A percentile compares a stretch with the other conserved stretches of the same genome.
These are phyloP conservation scores for Toxoplasma gondii DNA, from an alignment of 169 alveolate species.

Conservation along the genomic window DNA sequence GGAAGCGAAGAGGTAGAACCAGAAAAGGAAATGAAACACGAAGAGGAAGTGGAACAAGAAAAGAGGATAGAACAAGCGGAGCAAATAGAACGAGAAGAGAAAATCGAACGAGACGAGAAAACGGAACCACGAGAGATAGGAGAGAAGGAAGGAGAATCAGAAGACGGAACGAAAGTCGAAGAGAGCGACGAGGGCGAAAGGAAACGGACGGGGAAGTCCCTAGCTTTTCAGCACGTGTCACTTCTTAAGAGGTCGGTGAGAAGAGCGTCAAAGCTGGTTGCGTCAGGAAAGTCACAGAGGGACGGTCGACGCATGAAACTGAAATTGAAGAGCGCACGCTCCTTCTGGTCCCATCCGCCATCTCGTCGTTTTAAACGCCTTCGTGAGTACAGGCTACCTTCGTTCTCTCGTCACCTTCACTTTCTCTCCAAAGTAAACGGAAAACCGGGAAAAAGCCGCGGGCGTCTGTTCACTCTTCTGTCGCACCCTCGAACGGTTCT, in stretches of 20 bases:
- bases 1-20: no score
- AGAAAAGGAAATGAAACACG: no score
- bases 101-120: no score
- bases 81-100: no score
- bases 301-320: not conserved
- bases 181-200: not conserved
- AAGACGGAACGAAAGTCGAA: not conserved
- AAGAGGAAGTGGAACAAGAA: no score
- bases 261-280: not conserved
- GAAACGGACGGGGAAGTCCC: not conserved
- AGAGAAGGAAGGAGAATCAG: not conserved
- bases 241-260: not conserved
- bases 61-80: no score
- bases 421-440: not conserved
- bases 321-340: not conserved
- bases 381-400: not conserved
- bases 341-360: not conserved
- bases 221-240: not conserved
- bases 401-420: not conserved
- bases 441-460: not conserved
- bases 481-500: not conserved
- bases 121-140: no score
- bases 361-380: not conserved
- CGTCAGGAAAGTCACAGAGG: not conserved
- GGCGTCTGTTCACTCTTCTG: not conserved